These are phyloP conservation scores for Pseudomicrostroma phylloplanum DNA, from an alignment of 1,284 basidiomycete species.

Conservation along the genomic window DNA sequence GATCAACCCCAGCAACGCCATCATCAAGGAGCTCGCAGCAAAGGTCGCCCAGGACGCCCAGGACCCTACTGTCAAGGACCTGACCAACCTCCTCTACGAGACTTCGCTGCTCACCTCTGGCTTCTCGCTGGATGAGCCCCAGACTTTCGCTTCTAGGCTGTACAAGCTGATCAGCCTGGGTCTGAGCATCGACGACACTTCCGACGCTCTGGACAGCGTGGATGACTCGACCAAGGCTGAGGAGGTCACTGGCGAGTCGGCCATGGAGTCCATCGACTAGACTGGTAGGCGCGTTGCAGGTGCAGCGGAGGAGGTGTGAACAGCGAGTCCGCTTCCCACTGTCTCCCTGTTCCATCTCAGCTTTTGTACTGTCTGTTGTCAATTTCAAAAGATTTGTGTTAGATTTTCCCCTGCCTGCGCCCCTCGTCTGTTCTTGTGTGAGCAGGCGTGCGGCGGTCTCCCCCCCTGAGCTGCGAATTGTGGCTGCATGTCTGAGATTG, in stretches of 20 bases:
- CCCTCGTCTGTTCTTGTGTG: too few relatives aligned
- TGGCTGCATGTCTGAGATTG: too few relatives aligned
- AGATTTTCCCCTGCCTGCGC: too few relatives aligned
- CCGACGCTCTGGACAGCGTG: constrained; percentile 21
- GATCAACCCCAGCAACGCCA: constrained; percentile 87
- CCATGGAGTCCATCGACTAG: constrained; percentile 51
- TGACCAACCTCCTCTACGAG: constrained; percentile 93
- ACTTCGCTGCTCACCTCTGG: constrained; percentile 69
- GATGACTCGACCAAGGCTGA: constrained; percentile 27
- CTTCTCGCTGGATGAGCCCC: constrained; percentile 90
- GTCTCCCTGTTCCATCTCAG: too few relatives aligned
- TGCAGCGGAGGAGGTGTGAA: too few relatives aligned
- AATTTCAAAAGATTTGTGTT: too few relatives aligned
- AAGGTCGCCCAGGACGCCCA: constrained; percentile 95
- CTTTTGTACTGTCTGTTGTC: too few relatives aligned
- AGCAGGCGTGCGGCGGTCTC: too few relatives aligned
- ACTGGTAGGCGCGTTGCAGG: not conserved
- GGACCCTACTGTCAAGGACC: constrained; percentile 87
- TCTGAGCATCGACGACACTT: constrained; percentile 55
- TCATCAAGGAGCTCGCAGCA: constrained; percentile 90
- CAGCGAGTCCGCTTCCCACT: too few relatives aligned
- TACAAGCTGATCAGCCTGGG: constrained; percentile 86
- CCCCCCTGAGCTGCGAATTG: too few relatives aligned
- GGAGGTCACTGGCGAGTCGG: constrained; percentile 45
- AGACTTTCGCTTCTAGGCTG: constrained; percentile 90